Conservation (phyloP, 129 eudicot species). For the Ambrosia trifida region DNA sequence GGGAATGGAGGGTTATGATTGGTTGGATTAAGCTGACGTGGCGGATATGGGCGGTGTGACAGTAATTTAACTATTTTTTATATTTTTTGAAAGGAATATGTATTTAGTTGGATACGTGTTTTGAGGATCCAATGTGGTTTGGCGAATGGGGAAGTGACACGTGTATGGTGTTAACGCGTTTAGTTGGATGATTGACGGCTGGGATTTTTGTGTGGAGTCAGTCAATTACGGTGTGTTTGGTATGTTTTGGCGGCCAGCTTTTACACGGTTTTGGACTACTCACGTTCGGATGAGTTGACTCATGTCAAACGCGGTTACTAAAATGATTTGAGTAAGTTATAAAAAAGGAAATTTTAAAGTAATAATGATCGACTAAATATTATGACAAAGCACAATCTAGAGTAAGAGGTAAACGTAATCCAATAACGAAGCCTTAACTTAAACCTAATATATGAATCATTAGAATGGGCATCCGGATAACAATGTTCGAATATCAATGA, state of each 20-base stretch:
- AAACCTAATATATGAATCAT: too few species aligned
- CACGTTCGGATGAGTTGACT: neutral
- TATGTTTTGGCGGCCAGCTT: conserved; percentile 3
- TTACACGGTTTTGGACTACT: neutral
- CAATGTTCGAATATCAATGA: too few species aligned
- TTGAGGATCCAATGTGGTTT: neutral
- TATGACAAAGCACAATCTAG: too few species aligned
- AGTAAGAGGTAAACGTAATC: too few species aligned
- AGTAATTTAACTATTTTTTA: too few species aligned
- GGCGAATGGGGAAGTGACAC: neutral
- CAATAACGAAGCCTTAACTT: too few species aligned
- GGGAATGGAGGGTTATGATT: neutral
- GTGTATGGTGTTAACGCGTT: neutral
- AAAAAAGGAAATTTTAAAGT: too few species aligned
- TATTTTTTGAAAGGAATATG: too few species aligned
- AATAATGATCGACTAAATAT: too few species aligned
- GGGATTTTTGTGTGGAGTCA: conserved; percentile 10
- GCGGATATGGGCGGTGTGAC: neutral
- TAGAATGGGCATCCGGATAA: too few species aligned
- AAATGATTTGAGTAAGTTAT: too few species aligned
- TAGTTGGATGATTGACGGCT: neutral
- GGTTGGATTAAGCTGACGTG: conserved; percentile 7
- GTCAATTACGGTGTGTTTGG: conserved; percentile 1
- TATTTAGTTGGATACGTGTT: neutral
- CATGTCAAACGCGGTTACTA: too few species aligned